A percentile compares a stretch with the other conserved stretches of the same genome.
These are phyloP conservation scores for Iris macrosiphon DNA, from an alignment of 106 monocot genomes.

Conservation along the genomic window DNA sequence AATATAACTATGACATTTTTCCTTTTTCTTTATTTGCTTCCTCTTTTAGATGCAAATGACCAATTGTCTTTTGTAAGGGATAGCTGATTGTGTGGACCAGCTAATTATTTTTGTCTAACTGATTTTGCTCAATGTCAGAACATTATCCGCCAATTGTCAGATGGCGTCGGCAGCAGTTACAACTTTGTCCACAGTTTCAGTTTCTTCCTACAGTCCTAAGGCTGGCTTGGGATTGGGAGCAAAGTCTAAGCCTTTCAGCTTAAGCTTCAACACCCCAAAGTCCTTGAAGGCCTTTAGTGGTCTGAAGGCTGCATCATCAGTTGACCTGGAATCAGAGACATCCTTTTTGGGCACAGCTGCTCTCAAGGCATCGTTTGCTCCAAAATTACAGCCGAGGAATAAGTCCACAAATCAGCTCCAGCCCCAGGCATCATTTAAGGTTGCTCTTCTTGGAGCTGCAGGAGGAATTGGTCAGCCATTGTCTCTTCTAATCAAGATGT, in stretches of 20 bases:
- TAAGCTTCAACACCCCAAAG: slow-evolving; percentile 1
- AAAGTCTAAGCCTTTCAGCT: not conserved
- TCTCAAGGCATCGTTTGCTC: slow-evolving; percentile 3
- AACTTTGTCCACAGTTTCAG: not conserved
- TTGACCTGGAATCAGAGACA: slow-evolving; percentile 3
- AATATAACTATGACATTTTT: too few species aligned
- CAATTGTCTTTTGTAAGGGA: too few species aligned
- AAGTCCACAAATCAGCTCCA: slow-evolving; percentile 1
- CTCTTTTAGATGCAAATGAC: too few species aligned
- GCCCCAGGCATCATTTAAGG: slow-evolving; percentile 17
- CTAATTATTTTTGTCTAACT: too few species aligned
- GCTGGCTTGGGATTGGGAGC: slow-evolving; percentile 1
- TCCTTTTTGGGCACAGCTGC: slow-evolving; percentile 11
- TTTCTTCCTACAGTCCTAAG: slow-evolving; percentile 2
- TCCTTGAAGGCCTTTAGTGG: slow-evolving; percentile 12
- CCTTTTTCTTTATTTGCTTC: too few species aligned
- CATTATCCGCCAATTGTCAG: not conserved
- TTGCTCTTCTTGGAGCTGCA: slow-evolving; percentile 18
- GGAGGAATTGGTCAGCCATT: slow-evolving; percentile 24
- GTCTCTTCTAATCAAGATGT: slow-evolving; percentile 20
- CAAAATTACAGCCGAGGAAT: not conserved
- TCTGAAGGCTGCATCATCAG: slow-evolving; percentile 11
- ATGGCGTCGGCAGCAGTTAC: slow-evolving; percentile 13
- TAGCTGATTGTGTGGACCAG: too few species aligned
- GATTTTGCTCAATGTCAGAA: too few species aligned